Base-by-base conservation (phyloP, 23 red algal genomes). In the Gracilaria caudata region DNA sequence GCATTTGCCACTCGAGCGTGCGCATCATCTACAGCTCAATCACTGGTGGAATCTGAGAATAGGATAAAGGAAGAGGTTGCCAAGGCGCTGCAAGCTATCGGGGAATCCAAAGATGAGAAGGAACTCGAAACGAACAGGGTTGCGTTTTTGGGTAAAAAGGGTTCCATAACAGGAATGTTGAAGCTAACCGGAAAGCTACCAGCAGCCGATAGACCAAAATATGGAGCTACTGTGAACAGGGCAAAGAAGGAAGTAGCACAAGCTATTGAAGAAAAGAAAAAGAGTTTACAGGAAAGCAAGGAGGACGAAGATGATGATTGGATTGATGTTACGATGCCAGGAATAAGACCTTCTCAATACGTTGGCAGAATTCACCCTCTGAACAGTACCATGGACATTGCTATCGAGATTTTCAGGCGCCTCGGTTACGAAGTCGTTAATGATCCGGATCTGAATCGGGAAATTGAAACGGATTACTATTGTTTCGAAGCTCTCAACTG, bases 401-500 rank as follows among this genome's bases (percentile, higher is more conserved):
- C 93, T 12, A 41, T 83, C 1, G 76, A 90, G 24, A 86, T 95
- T 53, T 95, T 95, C 37, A 29, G 45, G 47, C 38, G 71, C n/a
- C 25, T 95, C 11, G 93, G 93, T 30, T 95, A 95, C 65, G 77
- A 83, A 29, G 30, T 95, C 16, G 73, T 95, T 86, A 86, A 95
- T 60, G 86, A 90, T 39, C 68, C 80, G 19, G 65, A 90, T 33
- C 51, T 79, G 53, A 91, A 82, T 26, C 63, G 85, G 3, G 93
- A 95, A 55, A 91, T 95, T 35, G 93, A 95, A 66, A 90, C 84
- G 21, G 93, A 95, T 54, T 95, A 87, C 28, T 95, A 88, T 79
- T 91, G 87, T 61, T 95, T 95, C 37, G 86, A 83, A 43, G 93
- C 93, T 0, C 82, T 95, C 57, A 95, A 95, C 55, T 91, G 86